Base-by-base conservation (phyloP, 2,329 filamentous ascomycete genomes). In the Sclerotinia trifoliorum region DNA sequence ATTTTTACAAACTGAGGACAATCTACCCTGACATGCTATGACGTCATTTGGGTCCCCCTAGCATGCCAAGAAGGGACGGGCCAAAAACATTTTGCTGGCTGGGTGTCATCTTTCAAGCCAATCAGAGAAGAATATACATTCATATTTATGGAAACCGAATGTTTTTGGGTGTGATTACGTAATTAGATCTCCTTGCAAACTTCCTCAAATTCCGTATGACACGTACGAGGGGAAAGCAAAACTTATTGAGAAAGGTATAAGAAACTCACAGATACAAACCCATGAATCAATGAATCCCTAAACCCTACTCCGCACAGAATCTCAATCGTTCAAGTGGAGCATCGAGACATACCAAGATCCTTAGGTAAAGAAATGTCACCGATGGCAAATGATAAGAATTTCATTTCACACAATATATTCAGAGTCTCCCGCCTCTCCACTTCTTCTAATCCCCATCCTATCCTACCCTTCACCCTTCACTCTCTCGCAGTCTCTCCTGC, bases 111-210 rank as follows among this genome's bases (percentile, higher is more conserved):
- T 1, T 5, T 8, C 13, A 6, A 55, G 2, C 52, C 54, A 56
- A 56, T 56, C 54, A 56, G 13, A 32, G 2, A 21, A n/a, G 7
- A 21, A 1, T 7, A 15, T 48, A 56, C 6, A n/a, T n/a, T 6
- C 19, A n/a, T n/a, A 56, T 56, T 56, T 35, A 56, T 56, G 54
- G 52, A 55, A 35, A 55, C 29, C 21, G 52, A 55, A 29, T 3
- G 32, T 35, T 10, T 35, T 55, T 10, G 10, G 3, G 29, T 32
- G 13, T 35, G 52, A 10, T 2, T 35, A 32, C 0, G 5, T n/a
- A 29, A 15, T 35, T 13, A n/a, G 29, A 57, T 57, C 54, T 57
- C 8, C 54, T 13, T 39, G 35, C n/a, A 32, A 56, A 35, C 32
- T 56, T 24, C 19, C 44, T n/a, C 32, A 5, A n/a, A 56, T 56